A percentile compares a stretch with the other conserved stretches of the same genome.
phyloP scores from a whole-genome alignment of 1,284 basidiomycete species.

The Apiotrichum domesticum region DNA sequence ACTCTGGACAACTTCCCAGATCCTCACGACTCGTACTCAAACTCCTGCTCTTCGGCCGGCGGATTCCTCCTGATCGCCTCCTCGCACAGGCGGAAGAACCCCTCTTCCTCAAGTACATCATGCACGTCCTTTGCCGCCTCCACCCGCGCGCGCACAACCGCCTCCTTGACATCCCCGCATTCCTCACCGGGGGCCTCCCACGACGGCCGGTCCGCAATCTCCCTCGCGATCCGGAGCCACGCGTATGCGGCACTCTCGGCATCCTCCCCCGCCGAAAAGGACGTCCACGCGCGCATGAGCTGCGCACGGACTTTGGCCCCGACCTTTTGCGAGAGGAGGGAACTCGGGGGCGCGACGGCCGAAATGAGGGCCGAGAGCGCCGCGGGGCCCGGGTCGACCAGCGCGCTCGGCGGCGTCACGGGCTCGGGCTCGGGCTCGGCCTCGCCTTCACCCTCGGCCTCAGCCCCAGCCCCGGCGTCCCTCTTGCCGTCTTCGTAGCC shows the following conservation, averaged over 20 bases:
- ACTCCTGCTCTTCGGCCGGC: conserved; percentile 2
- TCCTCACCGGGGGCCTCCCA: not conserved
- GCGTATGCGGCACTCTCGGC: conserved; percentile 31
- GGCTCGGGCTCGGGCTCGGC: conserved; percentile 5
- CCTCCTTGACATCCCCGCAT: conserved; percentile 7
- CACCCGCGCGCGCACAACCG: conserved; percentile 22
- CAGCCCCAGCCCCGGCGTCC: not conserved
- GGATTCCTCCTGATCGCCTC: conserved; percentile 17
- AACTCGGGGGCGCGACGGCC: not conserved
- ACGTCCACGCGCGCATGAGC: conserved; percentile 22
- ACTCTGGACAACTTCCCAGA: no score
- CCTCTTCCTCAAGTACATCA: conserved; percentile 17
- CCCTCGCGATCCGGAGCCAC: conserved; percentile 30
- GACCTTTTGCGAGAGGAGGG: conserved; percentile 18
- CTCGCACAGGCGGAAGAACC: conserved; percentile 38
- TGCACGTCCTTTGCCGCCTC: conserved; percentile 32
- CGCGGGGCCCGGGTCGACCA: not conserved
- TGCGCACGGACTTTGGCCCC: conserved; percentile 18
- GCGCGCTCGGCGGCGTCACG: not conserved
- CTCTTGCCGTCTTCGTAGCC: no score
- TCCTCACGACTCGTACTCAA: conserved; percentile 3
- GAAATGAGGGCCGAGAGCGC: not conserved
- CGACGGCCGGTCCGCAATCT: conserved; percentile 16
- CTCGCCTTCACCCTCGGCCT: not conserved
- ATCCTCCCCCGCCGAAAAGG: conserved; percentile 10